These are phyloP conservation scores for Globisporangium megalacanthum DNA, from an alignment of 352 stramenopile species.

Conservation along the genomic window DNA sequence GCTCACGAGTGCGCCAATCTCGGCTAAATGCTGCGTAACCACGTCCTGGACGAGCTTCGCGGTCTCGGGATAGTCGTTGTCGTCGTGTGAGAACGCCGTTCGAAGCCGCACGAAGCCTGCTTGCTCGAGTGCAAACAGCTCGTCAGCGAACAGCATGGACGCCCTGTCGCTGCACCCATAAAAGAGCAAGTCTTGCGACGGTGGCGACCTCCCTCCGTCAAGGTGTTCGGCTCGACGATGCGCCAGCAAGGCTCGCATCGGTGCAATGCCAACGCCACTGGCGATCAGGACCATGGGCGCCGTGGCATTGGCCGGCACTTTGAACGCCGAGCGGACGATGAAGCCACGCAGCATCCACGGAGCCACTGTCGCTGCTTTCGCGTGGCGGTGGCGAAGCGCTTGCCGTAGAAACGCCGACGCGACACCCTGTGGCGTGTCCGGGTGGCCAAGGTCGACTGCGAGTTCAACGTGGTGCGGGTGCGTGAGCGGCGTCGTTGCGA, in stretches of 20 bases:
- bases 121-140: slow-evolving; percentile 25
- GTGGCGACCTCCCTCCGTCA: neutral
- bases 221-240: slow-evolving; percentile 20
- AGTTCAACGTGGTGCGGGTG: slow-evolving; percentile 79
- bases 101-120: slow-evolving; percentile 23
- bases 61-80: neutral
- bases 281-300: slow-evolving; percentile 89
- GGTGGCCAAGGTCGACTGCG: slow-evolving; percentile 84
- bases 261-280: slow-evolving; percentile 90
- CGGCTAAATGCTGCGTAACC: slow-evolving; percentile 13
- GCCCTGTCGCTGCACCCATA: slow-evolving; percentile 20
- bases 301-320: slow-evolving; percentile 62
- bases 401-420: slow-evolving; percentile 21
- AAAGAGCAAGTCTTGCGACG: slow-evolving; percentile 28
- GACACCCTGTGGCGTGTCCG: slow-evolving; percentile 21
- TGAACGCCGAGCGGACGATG: slow-evolving; percentile 86
- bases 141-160: slow-evolving; percentile 29
- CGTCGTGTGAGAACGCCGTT: slow-evolving; percentile 18
- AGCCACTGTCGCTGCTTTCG: slow-evolving; percentile 13
- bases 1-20: slow-evolving; percentile 2
- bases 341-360: slow-evolving; percentile 84
- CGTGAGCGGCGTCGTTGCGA: slow-evolving; percentile 79
- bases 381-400: neutral
- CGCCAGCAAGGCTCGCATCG: slow-evolving; percentile 48
- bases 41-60: slow-evolving; percentile 24